phyloP scores from a whole-genome alignment of 768 basidiomycete species.

The Naganishia friedmannii region DNA sequence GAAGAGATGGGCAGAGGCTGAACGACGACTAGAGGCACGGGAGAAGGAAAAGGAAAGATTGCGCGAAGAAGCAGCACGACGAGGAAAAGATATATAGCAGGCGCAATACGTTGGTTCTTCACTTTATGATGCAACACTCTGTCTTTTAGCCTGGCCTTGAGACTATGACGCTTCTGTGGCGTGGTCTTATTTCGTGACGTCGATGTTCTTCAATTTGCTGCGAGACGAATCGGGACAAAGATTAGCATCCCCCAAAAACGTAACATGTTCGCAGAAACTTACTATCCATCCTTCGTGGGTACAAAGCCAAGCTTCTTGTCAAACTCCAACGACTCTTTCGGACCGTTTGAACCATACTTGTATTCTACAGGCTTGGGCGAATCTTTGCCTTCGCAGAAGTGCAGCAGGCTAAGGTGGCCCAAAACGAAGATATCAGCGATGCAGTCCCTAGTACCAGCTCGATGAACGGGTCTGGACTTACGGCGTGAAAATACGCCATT shows the following conservation, averaged over 20 bases:
- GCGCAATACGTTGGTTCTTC: background rate
- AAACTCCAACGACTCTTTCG: slow-evolving; percentile 31
- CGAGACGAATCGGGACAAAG: background rate
- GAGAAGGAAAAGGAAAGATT: slow-evolving; percentile 20
- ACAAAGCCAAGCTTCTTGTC: slow-evolving; percentile 32
- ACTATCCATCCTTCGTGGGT: slow-evolving; percentile 20
- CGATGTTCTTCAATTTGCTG: slow-evolving; percentile 20
- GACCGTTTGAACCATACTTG: slow-evolving; percentile 33
- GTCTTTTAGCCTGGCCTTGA: background rate
- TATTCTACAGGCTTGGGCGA: slow-evolving; percentile 29
- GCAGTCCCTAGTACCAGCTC: too few relatives aligned
- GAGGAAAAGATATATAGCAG: background rate
- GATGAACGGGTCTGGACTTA: slow-evolving; percentile 2
- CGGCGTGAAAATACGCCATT: slow-evolving; percentile 37
- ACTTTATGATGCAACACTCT: background rate
- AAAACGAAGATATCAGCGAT: background rate
- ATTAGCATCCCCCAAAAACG: background rate
- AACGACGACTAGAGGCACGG: slow-evolving; percentile 4
- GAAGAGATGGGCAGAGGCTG: slow-evolving; percentile 21
- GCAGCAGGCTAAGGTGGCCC: slow-evolving; percentile 18
- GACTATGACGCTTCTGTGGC: too few relatives aligned
- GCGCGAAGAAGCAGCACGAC: slow-evolving; percentile 12
- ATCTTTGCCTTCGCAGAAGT: slow-evolving; percentile 31
- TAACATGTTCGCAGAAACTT: background rate
- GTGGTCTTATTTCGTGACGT: slow-evolving; percentile 8